These are phyloP conservation scores for Colletotrichum cereale DNA, from an alignment of 2,329 filamentous ascomycete species.

Conservation along the genomic window DNA sequence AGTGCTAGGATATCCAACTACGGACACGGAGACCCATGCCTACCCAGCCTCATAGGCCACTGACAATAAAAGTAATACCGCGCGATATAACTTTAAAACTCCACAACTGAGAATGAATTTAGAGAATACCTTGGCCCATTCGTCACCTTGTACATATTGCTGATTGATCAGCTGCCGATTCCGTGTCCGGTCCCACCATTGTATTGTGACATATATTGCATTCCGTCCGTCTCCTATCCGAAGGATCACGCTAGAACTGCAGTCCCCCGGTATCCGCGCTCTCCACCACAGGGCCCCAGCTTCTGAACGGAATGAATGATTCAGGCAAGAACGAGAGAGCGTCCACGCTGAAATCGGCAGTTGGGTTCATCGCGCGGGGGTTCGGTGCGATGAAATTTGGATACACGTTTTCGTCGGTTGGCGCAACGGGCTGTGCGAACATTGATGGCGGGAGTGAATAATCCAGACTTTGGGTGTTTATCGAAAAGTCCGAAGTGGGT, in stretches of 20 bases:
- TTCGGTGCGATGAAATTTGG: background rate
- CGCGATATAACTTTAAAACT: background rate
- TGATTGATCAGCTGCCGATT: constrained; percentile 34
- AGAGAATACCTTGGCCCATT: background rate
- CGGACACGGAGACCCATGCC: background rate
- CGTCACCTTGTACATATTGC: background rate
- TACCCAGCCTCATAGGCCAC: background rate
- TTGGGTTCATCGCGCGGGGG: background rate
- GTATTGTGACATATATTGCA: background rate
- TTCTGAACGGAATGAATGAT: constrained; percentile 32
- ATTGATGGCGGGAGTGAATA: constrained; percentile 8
- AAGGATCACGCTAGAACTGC: constrained; percentile 19
- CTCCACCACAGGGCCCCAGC: constrained; percentile 11
- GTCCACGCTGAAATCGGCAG: constrained; percentile 1
- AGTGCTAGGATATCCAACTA: background rate
- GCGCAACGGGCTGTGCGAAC: constrained; percentile 3
- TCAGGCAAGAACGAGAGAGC: constrained; percentile 14
- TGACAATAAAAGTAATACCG: background rate
- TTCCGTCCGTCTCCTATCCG: background rate
- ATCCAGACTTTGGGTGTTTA: background rate
- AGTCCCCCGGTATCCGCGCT: background rate
- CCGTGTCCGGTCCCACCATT: constrained; percentile 39
- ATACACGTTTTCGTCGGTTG: background rate
- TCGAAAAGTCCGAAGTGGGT: constrained; percentile 10
- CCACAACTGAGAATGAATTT: too few species aligned